Evolutionary conservation across 1,284 basidiomycete genomes (phyloP), one percentile per base, ranked within the genome.

Genomic region (Cryptococcus depauperatus): DNA sequence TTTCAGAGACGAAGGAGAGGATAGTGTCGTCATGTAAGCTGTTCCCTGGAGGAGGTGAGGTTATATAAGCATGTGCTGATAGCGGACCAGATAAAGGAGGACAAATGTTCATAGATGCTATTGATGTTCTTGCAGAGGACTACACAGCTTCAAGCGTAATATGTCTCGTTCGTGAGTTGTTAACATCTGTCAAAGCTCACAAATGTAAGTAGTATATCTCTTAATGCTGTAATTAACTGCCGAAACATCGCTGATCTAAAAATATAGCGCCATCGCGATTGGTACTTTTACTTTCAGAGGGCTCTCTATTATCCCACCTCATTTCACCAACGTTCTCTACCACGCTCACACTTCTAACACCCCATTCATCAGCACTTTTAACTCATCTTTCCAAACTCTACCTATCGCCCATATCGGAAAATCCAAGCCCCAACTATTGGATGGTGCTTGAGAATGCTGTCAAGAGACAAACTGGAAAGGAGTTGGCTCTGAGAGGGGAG

Each of bases 371-470:
- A 11, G 11, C 71, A 3, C 74, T 89, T 40, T 68, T 90, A 30
- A 61, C 62, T 8, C 77, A 85, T 58, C 67, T 90, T 43, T 74
- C 82, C 5, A 73, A 73, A 32, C 77, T 79, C 18, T 86, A 85
- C 61, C 74, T 85, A 41, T 84, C 84, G 0, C 83, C 85, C 1
- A 53, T 58, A 19, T 48, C 48, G 0, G 13, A 56, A 16, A 46
- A 43, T 4, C 80, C 82, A 14, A 46, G 49, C 8, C 47, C 58
- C 6, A 48, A 55, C 21, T 64, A 64, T 47, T 62, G 52, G 57
- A 52, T 55, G 39, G 51, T 68, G 28, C 48, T 71, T 21, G 55
- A 62, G 27, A 56, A 55, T 9, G 57, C 62, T 0, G 33, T 29
- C 0, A 51, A 49, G n/a, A 50, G 66, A 3, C 33, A 43, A 11